phyloP scores from a whole-genome alignment of 495 filamentous ascomycete species.

The Hypomontagnella monticulosa region DNA sequence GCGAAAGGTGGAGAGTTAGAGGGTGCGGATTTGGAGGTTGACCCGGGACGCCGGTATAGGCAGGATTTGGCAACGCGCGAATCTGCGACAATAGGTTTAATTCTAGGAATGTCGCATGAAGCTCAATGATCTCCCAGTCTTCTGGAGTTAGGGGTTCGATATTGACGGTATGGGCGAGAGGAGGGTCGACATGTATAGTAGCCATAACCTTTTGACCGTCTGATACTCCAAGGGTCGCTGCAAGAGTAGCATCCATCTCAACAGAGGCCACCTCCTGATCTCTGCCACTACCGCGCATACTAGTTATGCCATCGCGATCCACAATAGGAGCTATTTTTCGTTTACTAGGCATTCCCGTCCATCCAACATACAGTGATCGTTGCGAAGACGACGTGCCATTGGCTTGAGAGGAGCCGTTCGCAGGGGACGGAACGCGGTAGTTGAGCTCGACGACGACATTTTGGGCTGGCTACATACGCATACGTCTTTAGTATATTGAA shows the following conservation, averaged over 20 bases:
- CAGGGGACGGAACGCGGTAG: conserved; percentile 60
- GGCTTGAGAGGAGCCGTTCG: conserved; percentile 45
- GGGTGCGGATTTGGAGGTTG: conserved; percentile 69
- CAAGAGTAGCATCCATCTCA: conserved; percentile 91
- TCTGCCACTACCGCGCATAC: conserved; percentile 61
- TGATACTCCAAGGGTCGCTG: conserved; percentile 76
- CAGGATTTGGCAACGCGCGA: conserved; percentile 87
- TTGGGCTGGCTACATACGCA: conserved; percentile 79
- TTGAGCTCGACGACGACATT: conserved; percentile 94
- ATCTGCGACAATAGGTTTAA: conserved; percentile 94
- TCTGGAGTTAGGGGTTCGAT: conserved; percentile 94
- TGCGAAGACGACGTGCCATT: conserved; percentile 56
- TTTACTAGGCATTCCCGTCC: conserved; percentile 97
- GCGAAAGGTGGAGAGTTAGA: conserved; percentile 90
- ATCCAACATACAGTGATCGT: conserved; percentile 85
- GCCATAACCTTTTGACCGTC: conserved; percentile 84
- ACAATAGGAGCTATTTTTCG: conserved; percentile 77
- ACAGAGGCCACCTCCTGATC: conserved; percentile 79
- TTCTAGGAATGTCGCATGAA: conserved; percentile 94
- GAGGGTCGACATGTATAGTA: conserved; percentile 85
- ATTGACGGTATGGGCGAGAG: conserved; percentile 88
- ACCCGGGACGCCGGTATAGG: conserved; percentile 61
- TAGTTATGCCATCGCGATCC: conserved; percentile 74
- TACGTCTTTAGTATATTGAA: conserved; percentile 16
- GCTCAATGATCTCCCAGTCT: conserved; percentile 99